Evolutionary conservation across 2,329 filamentous ascomycete species (phyloP).

Genomic region (Colletotrichum graminicola): DNA sequence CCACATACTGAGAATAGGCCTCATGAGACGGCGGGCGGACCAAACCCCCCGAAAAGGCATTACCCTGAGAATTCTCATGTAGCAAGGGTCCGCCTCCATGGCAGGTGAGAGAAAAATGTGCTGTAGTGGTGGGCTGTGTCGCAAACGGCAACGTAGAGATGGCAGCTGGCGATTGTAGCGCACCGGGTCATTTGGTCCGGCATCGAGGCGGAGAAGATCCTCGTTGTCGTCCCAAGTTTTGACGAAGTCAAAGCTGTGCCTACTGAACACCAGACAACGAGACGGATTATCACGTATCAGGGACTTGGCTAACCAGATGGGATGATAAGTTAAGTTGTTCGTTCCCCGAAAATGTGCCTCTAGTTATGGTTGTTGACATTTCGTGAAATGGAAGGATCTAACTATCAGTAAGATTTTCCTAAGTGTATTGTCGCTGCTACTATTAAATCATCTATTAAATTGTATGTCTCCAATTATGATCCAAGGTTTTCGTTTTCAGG

Average conservation of each 20-base stretch:
- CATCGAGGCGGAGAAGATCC: neutral
- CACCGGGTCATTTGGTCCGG: slow-evolving; percentile 9
- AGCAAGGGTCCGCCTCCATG: neutral
- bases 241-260: neutral
- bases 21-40: neutral
- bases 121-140: neutral
- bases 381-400: neutral
- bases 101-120: too few relatives aligned
- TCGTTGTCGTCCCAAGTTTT: neutral
- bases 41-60: neutral
- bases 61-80: neutral
- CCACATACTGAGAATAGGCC: neutral
- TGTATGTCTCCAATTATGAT: neutral
- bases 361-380: neutral
- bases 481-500: too few relatives aligned
- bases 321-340: neutral
- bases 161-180: neutral
- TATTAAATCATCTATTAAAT: too few relatives aligned
- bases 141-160: too few relatives aligned
- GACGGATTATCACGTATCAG: neutral
- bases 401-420: neutral
- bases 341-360: neutral
- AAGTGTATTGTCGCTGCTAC: neutral
- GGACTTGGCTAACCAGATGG: too few relatives aligned
- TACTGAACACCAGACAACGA: neutral